Conservation (phyloP, 2,329 filamentous ascomycete genomes). For the Pseudopyricularia cyperi region DNA sequence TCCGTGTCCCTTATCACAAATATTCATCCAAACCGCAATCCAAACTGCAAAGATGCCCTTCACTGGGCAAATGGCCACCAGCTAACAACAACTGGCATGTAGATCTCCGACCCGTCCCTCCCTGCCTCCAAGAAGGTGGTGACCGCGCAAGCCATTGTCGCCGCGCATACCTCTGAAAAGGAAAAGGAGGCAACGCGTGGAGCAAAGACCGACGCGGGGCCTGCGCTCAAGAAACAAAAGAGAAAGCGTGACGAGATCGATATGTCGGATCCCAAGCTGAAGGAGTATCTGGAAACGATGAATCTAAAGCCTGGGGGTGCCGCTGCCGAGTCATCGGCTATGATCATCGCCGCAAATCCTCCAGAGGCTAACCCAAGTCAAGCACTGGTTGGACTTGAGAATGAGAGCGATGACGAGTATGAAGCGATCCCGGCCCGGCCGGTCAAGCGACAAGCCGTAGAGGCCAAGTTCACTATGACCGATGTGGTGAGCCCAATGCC, state of each 20-base stretch:
- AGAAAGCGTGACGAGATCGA: slow-evolving; percentile 49
- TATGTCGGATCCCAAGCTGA: slow-evolving; percentile 62
- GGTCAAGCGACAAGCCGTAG: slow-evolving; percentile 25
- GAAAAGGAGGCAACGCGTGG: slow-evolving; percentile 8
- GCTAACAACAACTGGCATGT: slow-evolving; percentile 9
- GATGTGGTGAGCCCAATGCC: slow-evolving; percentile 5
- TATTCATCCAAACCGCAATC: no score
- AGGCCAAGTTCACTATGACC: slow-evolving; percentile 3
- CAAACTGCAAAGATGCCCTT: background rate
- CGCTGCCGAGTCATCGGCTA: background rate
- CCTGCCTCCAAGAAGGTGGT: slow-evolving; percentile 8
- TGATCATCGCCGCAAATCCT: background rate
- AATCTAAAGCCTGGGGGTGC: slow-evolving; percentile 26
- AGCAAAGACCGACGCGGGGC: slow-evolving; percentile 7
- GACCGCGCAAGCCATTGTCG: background rate
- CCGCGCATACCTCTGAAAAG: background rate
- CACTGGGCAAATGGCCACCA: slow-evolving; percentile 7
- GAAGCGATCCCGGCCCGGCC: slow-evolving; percentile 47
- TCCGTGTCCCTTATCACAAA: background rate
- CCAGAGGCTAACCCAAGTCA: slow-evolving; percentile 1
- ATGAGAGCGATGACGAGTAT: slow-evolving; percentile 64
- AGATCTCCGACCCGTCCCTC: slow-evolving; percentile 29
- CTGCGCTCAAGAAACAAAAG: slow-evolving; percentile 36
- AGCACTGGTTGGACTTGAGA: slow-evolving; percentile 21
- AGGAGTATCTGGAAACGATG: slow-evolving; percentile 80